phyloP scores from a whole-genome alignment of 23 red algal genomes.

The Agarophyton chilense region DNA sequence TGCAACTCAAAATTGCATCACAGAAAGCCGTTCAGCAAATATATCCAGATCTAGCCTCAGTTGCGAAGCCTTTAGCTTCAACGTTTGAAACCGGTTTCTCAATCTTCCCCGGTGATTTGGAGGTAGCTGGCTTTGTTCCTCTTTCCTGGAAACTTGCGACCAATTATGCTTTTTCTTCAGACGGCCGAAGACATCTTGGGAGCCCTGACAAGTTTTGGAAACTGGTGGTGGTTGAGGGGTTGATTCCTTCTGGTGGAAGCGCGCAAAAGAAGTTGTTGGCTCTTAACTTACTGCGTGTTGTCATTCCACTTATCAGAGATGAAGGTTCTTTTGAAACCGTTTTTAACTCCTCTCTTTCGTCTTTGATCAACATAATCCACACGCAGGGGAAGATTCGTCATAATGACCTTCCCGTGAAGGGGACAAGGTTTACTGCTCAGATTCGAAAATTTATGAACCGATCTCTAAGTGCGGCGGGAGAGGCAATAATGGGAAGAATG shows the following conservation, averaged over 20 bases:
- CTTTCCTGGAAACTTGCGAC: conserved; percentile 45
- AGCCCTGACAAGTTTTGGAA: conserved; percentile 30
- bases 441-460: not conserved
- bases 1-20: conserved; percentile 4
- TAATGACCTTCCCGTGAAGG: not conserved
- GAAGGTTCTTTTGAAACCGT: not conserved
- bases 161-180: not conserved
- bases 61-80: conserved; percentile 15
- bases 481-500: not conserved
- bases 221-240: not conserved
- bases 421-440: not conserved
- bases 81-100: conserved; percentile 50
- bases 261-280: conserved; percentile 39
- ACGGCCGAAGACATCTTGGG: conserved; percentile 5
- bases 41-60: conserved; percentile 23
- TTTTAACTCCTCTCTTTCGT: conserved; percentile 24
- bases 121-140: conserved; percentile 15
- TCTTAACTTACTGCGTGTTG: conserved; percentile 19
- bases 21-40: not conserved
- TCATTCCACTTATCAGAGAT: conserved; percentile 1
- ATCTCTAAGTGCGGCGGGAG: not conserved
- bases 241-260: conserved; percentile 11
- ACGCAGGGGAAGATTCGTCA: not conserved
- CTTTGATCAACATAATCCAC: not conserved
- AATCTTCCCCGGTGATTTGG: not conserved